Conservation (phyloP, 371 early-diverging fungal species). For the Mucor piriformis region DNA sequence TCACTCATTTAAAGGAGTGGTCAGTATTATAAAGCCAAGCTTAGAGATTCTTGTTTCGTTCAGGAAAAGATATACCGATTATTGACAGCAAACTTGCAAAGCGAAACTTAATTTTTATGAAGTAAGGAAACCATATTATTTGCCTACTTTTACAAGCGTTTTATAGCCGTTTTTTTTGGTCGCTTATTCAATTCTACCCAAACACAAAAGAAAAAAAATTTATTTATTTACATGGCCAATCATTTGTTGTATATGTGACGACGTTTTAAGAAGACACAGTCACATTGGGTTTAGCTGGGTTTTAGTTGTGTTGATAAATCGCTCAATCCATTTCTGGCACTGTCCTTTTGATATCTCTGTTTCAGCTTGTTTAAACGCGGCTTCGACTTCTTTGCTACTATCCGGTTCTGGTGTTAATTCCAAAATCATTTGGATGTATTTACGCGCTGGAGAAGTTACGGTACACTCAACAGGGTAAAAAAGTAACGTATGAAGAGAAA, state of each 20-base stretch:
- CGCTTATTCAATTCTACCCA: not conserved
- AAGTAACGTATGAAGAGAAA: too few species aligned
- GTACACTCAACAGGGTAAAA: too few species aligned
- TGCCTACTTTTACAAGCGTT: conserved; percentile 1
- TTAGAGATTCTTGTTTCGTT: conserved; percentile 29
- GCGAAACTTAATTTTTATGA: conserved; percentile 25
- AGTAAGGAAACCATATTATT: conserved; percentile 6
- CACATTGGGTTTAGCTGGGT: too few species aligned
- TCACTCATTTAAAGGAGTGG: conserved; percentile 4
- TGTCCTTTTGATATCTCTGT: too few species aligned
- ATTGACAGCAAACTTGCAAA: conserved; percentile 31
- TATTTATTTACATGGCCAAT: conserved; percentile 1
- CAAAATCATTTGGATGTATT: too few species aligned
- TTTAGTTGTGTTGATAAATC: too few species aligned
- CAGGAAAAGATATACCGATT: conserved; percentile 36
- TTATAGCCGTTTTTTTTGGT: not conserved
- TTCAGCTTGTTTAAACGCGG: too few species aligned
- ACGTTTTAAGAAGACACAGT: too few species aligned
- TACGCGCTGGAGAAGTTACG: too few species aligned
- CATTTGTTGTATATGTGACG: not conserved
- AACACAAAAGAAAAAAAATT: conserved; percentile 8
- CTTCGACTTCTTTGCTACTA: too few species aligned
- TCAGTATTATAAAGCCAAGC: conserved; percentile 28
- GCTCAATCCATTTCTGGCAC: too few species aligned
- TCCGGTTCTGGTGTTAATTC: too few species aligned